phyloP scores from a whole-genome alignment of 495 filamentous ascomycete species.

The Poronia punctata region DNA sequence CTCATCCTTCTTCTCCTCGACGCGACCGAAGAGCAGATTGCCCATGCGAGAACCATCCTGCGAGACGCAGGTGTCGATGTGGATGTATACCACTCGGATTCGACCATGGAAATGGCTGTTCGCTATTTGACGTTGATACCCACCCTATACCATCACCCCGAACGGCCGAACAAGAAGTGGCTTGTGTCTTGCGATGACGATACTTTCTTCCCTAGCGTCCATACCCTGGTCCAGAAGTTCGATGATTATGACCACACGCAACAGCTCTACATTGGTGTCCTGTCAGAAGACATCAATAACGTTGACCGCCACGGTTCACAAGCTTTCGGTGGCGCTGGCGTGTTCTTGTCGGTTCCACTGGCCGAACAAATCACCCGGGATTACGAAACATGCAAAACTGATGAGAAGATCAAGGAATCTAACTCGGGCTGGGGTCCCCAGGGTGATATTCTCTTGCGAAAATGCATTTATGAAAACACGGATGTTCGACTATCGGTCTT shows the following conservation, averaged over 20 bases:
- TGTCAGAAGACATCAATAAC: constrained; percentile 64
- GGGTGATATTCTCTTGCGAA: constrained; percentile 59
- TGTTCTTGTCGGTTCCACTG: constrained; percentile 60
- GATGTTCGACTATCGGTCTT: constrained; percentile 54
- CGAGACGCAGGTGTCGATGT: constrained; percentile 53
- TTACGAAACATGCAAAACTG: constrained; percentile 47
- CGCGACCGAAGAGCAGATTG: constrained; percentile 35
- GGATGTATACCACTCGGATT: constrained; percentile 53
- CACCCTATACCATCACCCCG: constrained; percentile 44
- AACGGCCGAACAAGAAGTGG: constrained; percentile 53
- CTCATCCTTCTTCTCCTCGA: constrained; percentile 37
- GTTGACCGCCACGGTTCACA: constrained; percentile 61
- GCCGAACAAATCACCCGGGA: constrained; percentile 52
- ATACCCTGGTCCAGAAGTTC: constrained; percentile 46
- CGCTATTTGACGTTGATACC: constrained; percentile 48
- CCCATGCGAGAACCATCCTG: constrained; percentile 30
- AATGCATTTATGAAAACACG: constrained; percentile 60
- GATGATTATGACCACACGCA: constrained; percentile 46
- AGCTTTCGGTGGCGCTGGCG: constrained; percentile 66
- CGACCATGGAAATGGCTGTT: constrained; percentile 55
- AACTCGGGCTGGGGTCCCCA: constrained; percentile 50
- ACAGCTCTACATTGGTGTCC: constrained; percentile 58
- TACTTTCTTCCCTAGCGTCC: constrained; percentile 65
- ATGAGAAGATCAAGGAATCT: constrained; percentile 42
- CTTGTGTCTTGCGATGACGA: constrained; percentile 67